Evolutionary conservation across 2,329 filamentous ascomycete genomes (phyloP), one percentile per base, ranked within the genome.

Genomic region (Aspergillus sp.): DNA sequence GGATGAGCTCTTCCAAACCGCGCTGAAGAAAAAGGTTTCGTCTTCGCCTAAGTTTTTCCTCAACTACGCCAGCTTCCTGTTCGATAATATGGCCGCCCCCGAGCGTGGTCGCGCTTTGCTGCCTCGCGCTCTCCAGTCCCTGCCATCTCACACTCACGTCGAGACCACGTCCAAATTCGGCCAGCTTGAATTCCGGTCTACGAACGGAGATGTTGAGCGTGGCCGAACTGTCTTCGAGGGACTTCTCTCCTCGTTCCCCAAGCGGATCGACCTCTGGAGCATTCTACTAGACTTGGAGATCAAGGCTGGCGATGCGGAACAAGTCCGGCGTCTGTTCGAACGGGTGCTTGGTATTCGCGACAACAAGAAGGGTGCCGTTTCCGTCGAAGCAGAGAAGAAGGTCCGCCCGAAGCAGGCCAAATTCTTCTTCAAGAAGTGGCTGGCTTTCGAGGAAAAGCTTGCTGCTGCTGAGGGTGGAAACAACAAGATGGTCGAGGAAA

Each of bases 211-310:
- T 68, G 82, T 92, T 2, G 96, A 99, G 78, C 90, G 91, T 59
- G 95, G 95, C 10, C 89, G 96, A 18, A 99, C 96, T 26, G 89
- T 98, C 71, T 98, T 98, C 69, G 94, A 97, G 76, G 90, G 89
- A 45, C 82, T 99, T 9, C 82, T 99, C 7, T 85, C 87, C 39
- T 89, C 90, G 4, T 96, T 89, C 80, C 91, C 92, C 50, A 96
- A 96, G 81, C 91, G 92, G 74, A 87, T 92, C 60, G 92, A 97
- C 73, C 81, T 98, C 54, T 98, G 94, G 94, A 95, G 92, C 75
- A 89, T 96, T 76, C 87, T 96, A 65, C 79, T 97, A 1, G 92
- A 96, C 72, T 83, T 97, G 57, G 95, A 99, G 79, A 84, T 88
- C 57, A 83, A 80, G 67, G 75, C 78, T 62, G 82, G 84, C 14